Evolutionary conservation across 78 protist species (phyloP), one percentile per base, ranked within the genome.

Genomic region (Emiliania huxleyi): DNA sequence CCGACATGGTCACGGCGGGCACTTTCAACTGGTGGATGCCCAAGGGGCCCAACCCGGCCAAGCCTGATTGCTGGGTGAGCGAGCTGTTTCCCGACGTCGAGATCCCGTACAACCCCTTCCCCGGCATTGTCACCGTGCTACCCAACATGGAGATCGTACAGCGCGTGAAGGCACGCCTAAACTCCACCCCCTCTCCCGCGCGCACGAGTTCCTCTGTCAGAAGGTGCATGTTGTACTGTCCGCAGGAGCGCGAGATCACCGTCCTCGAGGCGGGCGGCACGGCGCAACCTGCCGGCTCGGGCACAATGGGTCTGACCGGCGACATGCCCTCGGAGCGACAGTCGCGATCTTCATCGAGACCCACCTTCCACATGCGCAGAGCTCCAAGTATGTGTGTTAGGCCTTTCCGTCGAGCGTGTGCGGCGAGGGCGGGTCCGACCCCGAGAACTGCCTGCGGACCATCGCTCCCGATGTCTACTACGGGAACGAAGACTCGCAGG

Each of bases 401-500:
- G 83, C 83, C 83, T 73, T 35, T 18, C 83, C 83, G 1, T 73
- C 83, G 19, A 3, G 11, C 43, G n/a, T 73, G 1, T 73, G 83
- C 83, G 83, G 83, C 42, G 37, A 18, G 37, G 37, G 22, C 42
- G 83, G 83, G 33, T 73, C 83, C 22, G 83, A 73, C 83, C 83
- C 83, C 1, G 43, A 73, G 23, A 73, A 73, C 83, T 73, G 83
- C 42, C 83, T 73, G 43, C 83, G 83, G 40, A 73, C 83, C 33
- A 73, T 73, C 42, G 37, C 83, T 1, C 83, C 83, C 18, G 83
- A 73, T 42, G 83, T 73, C 33, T 73, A 73, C 83, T 73, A 73
- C 18, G 83, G 83, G 40, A 73, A 73, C 83, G 83, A 35, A 8
- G 83, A 73, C 83, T 73, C 83, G 42, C 75, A 69, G n/a, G n/a